phyloP scores from a whole-genome alignment of 2,329 filamentous ascomycete species.

The Fusarium staphyleae region DNA sequence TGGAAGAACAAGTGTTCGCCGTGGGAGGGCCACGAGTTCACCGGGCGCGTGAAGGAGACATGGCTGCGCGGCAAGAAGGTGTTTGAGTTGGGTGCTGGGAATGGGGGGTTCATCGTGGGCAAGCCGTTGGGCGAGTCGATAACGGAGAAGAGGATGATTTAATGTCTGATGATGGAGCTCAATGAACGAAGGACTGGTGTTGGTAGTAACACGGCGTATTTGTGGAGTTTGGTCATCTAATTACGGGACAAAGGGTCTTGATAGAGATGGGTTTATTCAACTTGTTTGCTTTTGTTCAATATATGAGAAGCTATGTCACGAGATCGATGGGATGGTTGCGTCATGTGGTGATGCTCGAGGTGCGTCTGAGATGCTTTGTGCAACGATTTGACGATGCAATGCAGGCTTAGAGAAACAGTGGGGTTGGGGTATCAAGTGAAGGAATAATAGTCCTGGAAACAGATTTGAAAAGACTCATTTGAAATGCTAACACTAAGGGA shows the following conservation, averaged over 20 bases:
- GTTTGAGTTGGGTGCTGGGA: constrained; percentile 68
- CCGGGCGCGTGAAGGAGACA: constrained; percentile 82
- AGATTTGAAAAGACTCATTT: too few relatives aligned
- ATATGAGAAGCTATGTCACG: constrained; percentile 10
- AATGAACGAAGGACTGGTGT: neutral
- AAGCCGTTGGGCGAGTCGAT: constrained; percentile 63
- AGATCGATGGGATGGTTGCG: constrained; percentile 20
- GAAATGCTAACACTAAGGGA: too few relatives aligned
- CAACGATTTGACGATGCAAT: constrained; percentile 1
- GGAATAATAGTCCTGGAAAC: too few relatives aligned
- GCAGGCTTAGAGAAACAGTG: constrained; percentile 31
- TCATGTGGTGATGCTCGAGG: constrained; percentile 9
- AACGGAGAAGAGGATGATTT: constrained; percentile 63
- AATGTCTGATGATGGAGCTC: constrained; percentile 14
- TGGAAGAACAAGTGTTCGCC: constrained; percentile 94
- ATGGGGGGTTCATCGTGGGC: constrained; percentile 58
- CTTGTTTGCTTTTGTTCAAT: constrained; percentile 1
- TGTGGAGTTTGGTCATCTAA: neutral
- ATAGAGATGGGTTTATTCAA: neutral
- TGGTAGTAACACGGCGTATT: neutral
- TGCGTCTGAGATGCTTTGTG: constrained; percentile 8
- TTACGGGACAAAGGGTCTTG: neutral
- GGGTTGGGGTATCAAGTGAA: neutral
- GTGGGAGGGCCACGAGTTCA: constrained; percentile 82
- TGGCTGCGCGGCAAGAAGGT: constrained; percentile 81